phyloP scores from a whole-genome alignment of 192 early-diverging fungal genomes.

The Backusella tuberculispora region DNA sequence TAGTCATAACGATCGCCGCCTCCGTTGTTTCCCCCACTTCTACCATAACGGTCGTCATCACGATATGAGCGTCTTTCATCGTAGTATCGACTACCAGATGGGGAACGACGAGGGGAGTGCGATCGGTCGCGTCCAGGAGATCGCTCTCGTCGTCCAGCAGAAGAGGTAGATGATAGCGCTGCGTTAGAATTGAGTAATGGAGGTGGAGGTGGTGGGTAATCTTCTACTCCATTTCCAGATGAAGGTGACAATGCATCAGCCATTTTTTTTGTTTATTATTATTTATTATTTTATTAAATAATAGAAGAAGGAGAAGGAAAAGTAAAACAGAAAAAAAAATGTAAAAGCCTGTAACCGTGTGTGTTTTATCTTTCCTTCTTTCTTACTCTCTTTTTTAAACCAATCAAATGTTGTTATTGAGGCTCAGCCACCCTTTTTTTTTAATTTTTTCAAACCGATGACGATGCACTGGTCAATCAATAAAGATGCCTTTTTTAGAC shows the following conservation, averaged over 20 bases:
- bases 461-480: not conserved
- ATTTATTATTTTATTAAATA: too few species aligned
- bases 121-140: slow-evolving; percentile 29
- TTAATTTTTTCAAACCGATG: not conserved
- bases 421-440: not conserved
- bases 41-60: slow-evolving; percentile 26
- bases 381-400: not conserved
- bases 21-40: not conserved
- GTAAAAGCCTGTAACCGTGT: not conserved
- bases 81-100: slow-evolving; percentile 25
- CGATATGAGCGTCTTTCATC: slow-evolving; percentile 26
- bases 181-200: not conserved
- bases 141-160: not conserved
- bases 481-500: not conserved
- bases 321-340: not conserved
- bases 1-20: slow-evolving; percentile 40
- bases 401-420: not conserved
- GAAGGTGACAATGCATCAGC: slow-evolving; percentile 19
- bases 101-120: slow-evolving; percentile 29
- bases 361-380: not conserved
- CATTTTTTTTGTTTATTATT: slow-evolving; percentile 7
- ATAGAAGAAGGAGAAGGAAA: not conserved
- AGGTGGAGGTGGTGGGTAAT: slow-evolving; percentile 18
- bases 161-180: not conserved
- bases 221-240: not conserved